phyloP scores from a whole-genome alignment of 495 filamentous ascomycete genomes.

The Extremus antarcticus region DNA sequence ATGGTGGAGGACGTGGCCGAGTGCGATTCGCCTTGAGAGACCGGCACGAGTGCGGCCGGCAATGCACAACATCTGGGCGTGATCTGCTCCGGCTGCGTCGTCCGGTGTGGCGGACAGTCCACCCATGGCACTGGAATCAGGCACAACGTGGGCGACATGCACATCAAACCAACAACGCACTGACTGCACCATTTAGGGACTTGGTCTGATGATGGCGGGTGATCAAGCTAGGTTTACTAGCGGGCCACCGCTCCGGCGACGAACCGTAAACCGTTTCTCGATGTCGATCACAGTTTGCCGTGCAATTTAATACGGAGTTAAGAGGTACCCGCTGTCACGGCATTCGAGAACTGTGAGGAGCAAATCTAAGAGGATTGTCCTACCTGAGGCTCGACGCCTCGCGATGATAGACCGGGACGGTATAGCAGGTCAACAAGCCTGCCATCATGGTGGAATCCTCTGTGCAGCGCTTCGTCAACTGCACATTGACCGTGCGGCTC shows the following conservation, averaged over 20 bases:
- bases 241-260: background rate
- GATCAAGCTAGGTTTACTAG: background rate
- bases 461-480: too few species aligned
- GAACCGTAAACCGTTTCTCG: background rate
- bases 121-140: background rate
- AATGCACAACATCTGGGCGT: background rate
- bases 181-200: background rate
- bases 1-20: background rate
- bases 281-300: background rate
- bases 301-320: too few species aligned
- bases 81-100: background rate
- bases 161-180: background rate
- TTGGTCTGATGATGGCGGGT: background rate
- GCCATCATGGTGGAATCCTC: too few species aligned
- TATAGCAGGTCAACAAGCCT: too few species aligned
- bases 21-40: background rate
- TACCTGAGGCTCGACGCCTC: too few species aligned
- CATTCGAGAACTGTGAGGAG: background rate
- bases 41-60: background rate
- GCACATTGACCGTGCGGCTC: too few species aligned
- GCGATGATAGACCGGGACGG: too few species aligned
- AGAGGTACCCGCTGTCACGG: too few species aligned
- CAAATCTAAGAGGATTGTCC: background rate
- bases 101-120: background rate
- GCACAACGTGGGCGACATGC: background rate